Evolutionary conservation across 768 basidiomycete species (phyloP).

Genomic region (Pleurotus pulmonarius): DNA sequence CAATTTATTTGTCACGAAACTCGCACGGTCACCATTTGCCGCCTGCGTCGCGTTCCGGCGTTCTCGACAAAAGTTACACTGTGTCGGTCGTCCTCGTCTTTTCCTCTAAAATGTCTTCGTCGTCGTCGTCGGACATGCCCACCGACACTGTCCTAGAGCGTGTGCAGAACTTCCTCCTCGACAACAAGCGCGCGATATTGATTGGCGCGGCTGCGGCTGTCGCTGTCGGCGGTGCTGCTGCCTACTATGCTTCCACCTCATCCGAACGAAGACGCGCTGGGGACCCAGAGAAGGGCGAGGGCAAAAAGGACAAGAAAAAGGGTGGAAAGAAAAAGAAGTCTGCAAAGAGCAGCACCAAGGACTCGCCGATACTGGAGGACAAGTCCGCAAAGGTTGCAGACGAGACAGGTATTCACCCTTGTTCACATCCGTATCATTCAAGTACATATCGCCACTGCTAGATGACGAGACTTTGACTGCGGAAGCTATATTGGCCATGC

Average conservation of each 20-base stretch:
- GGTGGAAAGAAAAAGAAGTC: constrained; percentile 59
- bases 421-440: constrained; percentile 13
- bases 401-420: constrained; percentile 22
- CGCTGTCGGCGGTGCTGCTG: constrained; percentile 68
- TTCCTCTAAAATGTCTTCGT: not conserved
- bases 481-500: constrained; percentile 55
- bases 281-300: constrained; percentile 42
- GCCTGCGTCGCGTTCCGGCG: constrained; percentile 1
- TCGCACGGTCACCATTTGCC: not conserved
- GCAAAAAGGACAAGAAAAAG: constrained; percentile 43
- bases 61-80: not conserved
- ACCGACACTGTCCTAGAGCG: constrained; percentile 48
- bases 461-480: constrained; percentile 43
- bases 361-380: constrained; percentile 84
- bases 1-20: not conserved
- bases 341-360: constrained; percentile 39
- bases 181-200: constrained; percentile 75
- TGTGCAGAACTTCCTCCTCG: constrained; percentile 63
- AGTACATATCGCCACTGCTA: constrained; percentile 13
- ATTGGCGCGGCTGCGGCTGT: constrained; percentile 71
- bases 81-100: not conserved
- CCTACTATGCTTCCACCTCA: constrained; percentile 70
- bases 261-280: constrained; percentile 20
- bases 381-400: constrained; percentile 36
- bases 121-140: not conserved